These are phyloP conservation scores for Leccinum fibrillosum DNA, from an alignment of 768 basidiomycete genomes.

Conservation along the genomic window DNA sequence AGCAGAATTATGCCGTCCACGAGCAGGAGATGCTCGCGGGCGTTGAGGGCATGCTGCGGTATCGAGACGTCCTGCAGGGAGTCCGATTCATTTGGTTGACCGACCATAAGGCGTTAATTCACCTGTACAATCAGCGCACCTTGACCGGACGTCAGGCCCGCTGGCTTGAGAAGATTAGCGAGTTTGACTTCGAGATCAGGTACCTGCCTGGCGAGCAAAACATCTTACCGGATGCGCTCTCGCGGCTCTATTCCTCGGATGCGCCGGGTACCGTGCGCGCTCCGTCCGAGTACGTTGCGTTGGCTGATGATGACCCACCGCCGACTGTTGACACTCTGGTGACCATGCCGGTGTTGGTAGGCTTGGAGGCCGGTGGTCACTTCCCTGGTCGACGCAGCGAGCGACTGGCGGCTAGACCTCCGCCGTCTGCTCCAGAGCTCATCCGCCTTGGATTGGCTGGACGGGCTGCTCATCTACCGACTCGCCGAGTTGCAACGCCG, in stretches of 20 bases:
- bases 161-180: constrained; percentile 33
- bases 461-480: too few relatives aligned
- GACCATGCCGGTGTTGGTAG: too few relatives aligned
- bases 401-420: too few relatives aligned
- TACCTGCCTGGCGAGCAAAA: constrained; percentile 30
- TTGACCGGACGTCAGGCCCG: constrained; percentile 33
- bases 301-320: too few relatives aligned
- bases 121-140: constrained; percentile 31
- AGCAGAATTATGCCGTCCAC: constrained; percentile 33
- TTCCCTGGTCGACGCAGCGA: too few relatives aligned
- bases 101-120: constrained; percentile 24
- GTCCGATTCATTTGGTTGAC: constrained; percentile 28
- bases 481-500: too few relatives aligned
- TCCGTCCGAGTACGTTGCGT: too few relatives aligned
- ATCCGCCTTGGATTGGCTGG: too few relatives aligned
- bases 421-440: too few relatives aligned
- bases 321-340: too few relatives aligned
- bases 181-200: constrained; percentile 29
- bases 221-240: constrained; percentile 24
- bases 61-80: constrained; percentile 30
- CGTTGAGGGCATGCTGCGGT: constrained; percentile 32
- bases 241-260: constrained; percentile 8
- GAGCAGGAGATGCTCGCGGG: constrained; percentile 28
- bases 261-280: not conserved
- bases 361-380: too few relatives aligned